Evolutionary conservation across 805 yeast genomes (phyloP).

Genomic region (Teunomyces atbi): DNA sequence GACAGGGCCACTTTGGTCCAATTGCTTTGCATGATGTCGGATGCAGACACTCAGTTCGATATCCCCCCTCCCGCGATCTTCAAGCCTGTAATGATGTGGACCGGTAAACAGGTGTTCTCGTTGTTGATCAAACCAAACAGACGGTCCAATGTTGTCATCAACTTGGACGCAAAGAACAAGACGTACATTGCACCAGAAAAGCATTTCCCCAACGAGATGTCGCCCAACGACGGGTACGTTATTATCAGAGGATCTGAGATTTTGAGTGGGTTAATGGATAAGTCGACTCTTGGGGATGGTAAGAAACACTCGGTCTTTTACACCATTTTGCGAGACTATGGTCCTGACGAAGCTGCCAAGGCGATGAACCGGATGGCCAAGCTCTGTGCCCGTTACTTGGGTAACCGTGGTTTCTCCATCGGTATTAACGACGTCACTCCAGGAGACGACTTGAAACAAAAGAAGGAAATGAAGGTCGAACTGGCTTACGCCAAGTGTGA

Average conservation of each 20-base stretch:
- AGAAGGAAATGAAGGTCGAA: conserved; percentile 87
- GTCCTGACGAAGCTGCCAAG: conserved; percentile 91
- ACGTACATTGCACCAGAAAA: conserved; percentile 75
- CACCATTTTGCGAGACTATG: conserved; percentile 91
- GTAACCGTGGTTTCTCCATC: conserved; percentile 94
- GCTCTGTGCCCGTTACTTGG: conserved; percentile 90
- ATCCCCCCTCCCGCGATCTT: conserved; percentile 92
- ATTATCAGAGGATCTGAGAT: conserved; percentile 86
- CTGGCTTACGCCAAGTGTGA: conserved; percentile 89
- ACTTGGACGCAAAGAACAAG: conserved; percentile 91
- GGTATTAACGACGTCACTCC: conserved; percentile 98
- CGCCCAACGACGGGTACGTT: conserved; percentile 95
- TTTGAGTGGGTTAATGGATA: conserved; percentile 94
- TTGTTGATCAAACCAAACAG: conserved; percentile 81
- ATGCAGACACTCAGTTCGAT: conserved; percentile 83
- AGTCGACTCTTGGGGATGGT: conserved; percentile 95
- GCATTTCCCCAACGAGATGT: conserved; percentile 86
- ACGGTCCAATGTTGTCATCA: conserved; percentile 75
- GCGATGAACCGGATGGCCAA: conserved; percentile 99
- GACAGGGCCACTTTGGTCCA: conserved; percentile 84
- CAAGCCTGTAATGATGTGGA: conserved; percentile 91
- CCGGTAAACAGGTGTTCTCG: conserved; percentile 95
- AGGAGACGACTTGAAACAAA: conserved; percentile 66
- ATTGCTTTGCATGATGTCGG: conserved; percentile 92
- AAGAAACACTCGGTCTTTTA: conserved; percentile 95